A percentile compares a stretch with the other conserved stretches of the same genome.
These are phyloP conservation scores for Tribonema minus DNA, from an alignment of 108 stramenopile genomes.

Conservation along the genomic window DNA sequence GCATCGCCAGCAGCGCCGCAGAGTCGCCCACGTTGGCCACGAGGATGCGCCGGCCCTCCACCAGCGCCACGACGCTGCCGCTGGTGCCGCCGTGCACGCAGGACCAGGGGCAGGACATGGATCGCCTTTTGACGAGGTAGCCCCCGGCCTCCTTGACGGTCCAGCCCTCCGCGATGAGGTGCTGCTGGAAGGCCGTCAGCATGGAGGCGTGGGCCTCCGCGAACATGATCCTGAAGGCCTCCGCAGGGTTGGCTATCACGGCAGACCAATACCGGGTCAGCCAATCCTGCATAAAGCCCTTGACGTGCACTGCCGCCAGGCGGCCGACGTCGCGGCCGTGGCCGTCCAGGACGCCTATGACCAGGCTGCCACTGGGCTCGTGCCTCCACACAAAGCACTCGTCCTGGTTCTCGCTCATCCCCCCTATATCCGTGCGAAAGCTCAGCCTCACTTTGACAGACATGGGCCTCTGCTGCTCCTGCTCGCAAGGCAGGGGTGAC, in stretches of 20 bases:
- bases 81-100: constrained; percentile 42
- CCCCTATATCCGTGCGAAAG: constrained; percentile 37
- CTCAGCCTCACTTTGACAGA: constrained; percentile 16
- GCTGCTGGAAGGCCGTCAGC: constrained; percentile 9
- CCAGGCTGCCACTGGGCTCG: constrained; percentile 35
- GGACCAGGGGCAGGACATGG: constrained; percentile 21
- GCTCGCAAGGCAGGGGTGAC: background rate
- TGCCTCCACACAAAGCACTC: constrained; percentile 39
- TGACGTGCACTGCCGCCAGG: constrained; percentile 12
- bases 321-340: constrained; percentile 39
- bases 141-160: constrained; percentile 34
- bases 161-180: constrained; percentile 16
- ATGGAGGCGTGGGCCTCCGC: constrained; percentile 29
- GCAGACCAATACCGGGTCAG: constrained; percentile 9
- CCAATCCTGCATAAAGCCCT: constrained; percentile 39
- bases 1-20: constrained; percentile 22
- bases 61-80: constrained; percentile 16
- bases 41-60: constrained; percentile 21
- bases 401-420: constrained; percentile 42
- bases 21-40: constrained; percentile 39
- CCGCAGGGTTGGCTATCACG: constrained; percentile 19
- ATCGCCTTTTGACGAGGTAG: constrained; percentile 36
- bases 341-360: constrained; percentile 38
- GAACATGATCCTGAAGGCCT: constrained; percentile 28
- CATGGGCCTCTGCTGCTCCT: background rate